A percentile compares a stretch with the other conserved stretches of the same genome.
phyloP scores from a whole-genome alignment of 2,329 filamentous ascomycete species.

The Calonectria multiphialidica region DNA sequence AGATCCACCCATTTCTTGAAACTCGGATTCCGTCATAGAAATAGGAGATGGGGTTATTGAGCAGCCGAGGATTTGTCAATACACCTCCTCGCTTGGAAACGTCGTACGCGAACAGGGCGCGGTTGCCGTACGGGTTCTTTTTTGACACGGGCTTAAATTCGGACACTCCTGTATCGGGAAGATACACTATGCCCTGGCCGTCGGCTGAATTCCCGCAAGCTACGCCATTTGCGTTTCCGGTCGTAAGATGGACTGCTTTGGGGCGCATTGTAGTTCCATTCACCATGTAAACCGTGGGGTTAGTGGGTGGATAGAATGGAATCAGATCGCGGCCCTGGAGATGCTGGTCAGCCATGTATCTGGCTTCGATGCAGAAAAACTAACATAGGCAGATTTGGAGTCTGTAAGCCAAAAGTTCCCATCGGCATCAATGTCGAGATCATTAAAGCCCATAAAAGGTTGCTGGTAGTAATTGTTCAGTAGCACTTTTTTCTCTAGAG shows the following conservation, averaged over 20 bases:
- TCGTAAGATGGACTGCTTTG: background rate
- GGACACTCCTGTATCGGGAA: background rate
- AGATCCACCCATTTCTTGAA: slow-evolving; percentile 5
- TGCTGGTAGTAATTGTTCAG: slow-evolving; percentile 3
- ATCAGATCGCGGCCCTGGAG: background rate
- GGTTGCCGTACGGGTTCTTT: slow-evolving; percentile 5
- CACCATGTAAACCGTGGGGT: background rate
- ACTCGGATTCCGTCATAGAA: slow-evolving; percentile 10
- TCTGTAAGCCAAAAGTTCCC: slow-evolving; percentile 4
- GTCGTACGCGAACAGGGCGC: background rate
- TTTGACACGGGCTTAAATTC: slow-evolving; percentile 7
- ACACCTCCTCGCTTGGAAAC: background rate
- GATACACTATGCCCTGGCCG: background rate
- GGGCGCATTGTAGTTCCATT: slow-evolving; percentile 6
- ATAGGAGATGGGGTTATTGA: background rate
- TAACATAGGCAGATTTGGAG: slow-evolving; percentile 3
- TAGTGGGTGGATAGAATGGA: background rate
- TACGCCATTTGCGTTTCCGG: slow-evolving; percentile 1
- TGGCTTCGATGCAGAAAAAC: too few species aligned
- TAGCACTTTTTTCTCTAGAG: background rate
- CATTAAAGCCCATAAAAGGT: background rate
- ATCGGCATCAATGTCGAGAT: background rate
- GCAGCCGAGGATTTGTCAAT: background rate
- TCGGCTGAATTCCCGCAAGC: background rate
- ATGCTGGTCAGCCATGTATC: background rate